Evolutionary conservation across 805 yeast species (phyloP).

Genomic region (Candida dajiaensis): DNA sequence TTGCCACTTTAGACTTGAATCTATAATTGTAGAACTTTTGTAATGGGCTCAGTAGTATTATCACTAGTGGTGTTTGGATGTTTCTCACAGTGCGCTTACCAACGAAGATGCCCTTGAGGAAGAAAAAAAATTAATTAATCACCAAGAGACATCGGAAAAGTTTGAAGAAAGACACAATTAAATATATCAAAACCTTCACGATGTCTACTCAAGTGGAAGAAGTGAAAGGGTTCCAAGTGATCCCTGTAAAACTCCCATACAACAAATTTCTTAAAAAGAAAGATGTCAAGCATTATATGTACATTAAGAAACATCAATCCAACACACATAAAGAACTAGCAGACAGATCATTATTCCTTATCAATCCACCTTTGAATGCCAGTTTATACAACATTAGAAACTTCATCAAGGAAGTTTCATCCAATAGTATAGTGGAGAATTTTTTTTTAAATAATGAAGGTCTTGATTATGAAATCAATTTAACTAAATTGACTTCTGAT

Average conservation of each 20-base stretch:
- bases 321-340: constrained; percentile 36
- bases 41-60: too few relatives aligned
- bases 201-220: constrained; percentile 26
- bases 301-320: constrained; percentile 56
- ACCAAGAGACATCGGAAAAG: neutral
- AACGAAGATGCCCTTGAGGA: too few relatives aligned
- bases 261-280: constrained; percentile 11
- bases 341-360: constrained; percentile 61
- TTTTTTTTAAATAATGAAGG: constrained; percentile 36
- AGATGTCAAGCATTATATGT: constrained; percentile 48
- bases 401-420: constrained; percentile 52
- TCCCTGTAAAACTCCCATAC: constrained; percentile 40
- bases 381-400: constrained; percentile 45
- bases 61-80: too few relatives aligned
- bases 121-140: too few relatives aligned
- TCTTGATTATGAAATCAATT: constrained; percentile 42
- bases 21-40: too few relatives aligned
- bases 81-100: too few relatives aligned
- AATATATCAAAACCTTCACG: neutral
- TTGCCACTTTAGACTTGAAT: too few relatives aligned
- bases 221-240: constrained; percentile 51
- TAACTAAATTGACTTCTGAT: constrained; percentile 56
- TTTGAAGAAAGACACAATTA: neutral
- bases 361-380: constrained; percentile 69
- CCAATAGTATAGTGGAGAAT: constrained; percentile 59